phyloP scores from a whole-genome alignment of 176 grass and related monocot species.

The Carex myosuroides region DNA sequence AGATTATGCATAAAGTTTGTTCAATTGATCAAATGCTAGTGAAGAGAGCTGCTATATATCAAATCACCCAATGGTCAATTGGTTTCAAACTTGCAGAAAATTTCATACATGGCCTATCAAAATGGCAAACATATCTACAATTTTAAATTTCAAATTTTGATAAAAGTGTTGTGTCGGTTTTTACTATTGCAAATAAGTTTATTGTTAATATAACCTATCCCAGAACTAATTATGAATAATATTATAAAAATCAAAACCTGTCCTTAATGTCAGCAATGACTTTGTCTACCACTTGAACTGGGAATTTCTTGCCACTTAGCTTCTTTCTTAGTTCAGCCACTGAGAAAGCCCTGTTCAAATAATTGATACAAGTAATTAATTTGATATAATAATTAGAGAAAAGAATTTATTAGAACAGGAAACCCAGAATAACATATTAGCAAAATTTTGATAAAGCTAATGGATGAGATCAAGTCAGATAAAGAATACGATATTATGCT shows the following conservation, averaged over 20 bases:
- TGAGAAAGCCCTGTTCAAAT: slow-evolving; percentile 58
- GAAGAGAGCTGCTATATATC: background rate
- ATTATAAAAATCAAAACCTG: slow-evolving; percentile 34
- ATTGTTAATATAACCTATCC: background rate
- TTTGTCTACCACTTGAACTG: slow-evolving; percentile 42
- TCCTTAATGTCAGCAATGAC: slow-evolving; percentile 55
- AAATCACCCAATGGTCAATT: background rate
- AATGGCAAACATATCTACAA: background rate
- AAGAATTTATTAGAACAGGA: background rate
- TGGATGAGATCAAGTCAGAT: background rate
- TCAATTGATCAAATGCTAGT: background rate
- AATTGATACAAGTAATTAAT: slow-evolving; percentile 14
- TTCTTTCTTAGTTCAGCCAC: slow-evolving; percentile 81
- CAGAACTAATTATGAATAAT: background rate
- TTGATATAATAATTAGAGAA: slow-evolving; percentile 1
- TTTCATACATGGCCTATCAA: background rate
- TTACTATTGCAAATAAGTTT: background rate
- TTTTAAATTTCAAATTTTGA: background rate
- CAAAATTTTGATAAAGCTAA: background rate
- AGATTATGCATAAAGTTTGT: background rate
- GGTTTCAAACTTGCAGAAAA: background rate
- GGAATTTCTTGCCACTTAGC: slow-evolving; percentile 57
- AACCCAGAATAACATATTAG: background rate
- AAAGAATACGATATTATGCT: background rate
- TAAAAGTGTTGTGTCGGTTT: background rate